Evolutionary conservation across 768 basidiomycete species (phyloP).

Genomic region (Hemileccinum impolitum): DNA sequence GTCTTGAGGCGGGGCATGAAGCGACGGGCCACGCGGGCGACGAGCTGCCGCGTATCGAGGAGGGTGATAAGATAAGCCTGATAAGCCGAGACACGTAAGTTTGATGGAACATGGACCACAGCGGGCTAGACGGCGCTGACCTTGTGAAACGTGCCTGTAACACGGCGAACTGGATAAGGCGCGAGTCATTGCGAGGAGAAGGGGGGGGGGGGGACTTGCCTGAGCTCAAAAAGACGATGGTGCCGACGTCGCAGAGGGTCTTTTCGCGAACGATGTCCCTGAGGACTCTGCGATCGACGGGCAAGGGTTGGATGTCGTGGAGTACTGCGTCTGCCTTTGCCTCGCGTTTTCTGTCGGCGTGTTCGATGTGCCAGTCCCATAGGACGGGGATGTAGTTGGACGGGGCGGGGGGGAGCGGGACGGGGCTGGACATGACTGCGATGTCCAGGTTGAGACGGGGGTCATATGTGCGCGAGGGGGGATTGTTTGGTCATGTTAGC

Average conservation of each 20-base stretch:
- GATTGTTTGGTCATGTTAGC: background rate
- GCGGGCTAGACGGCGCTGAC: constrained; percentile 33
- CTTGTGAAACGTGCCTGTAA: constrained; percentile 81
- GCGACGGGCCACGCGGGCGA: constrained; percentile 77
- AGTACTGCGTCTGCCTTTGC: constrained; percentile 58
- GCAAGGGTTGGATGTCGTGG: constrained; percentile 64
- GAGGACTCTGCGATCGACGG: constrained; percentile 70
- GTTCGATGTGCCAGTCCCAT: constrained; percentile 75
- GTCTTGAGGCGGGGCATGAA: constrained; percentile 88
- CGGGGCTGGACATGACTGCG: too few relatives aligned
- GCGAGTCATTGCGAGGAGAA: too few relatives aligned
- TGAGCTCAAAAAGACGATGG: constrained; percentile 71
- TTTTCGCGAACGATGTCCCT: constrained; percentile 77
- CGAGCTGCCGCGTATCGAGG: constrained; percentile 54
- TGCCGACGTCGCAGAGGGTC: constrained; percentile 59
- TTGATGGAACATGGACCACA: background rate
- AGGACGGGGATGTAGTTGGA: constrained; percentile 33
- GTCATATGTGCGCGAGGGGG: too few relatives aligned
- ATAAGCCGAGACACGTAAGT: constrained; percentile 8
- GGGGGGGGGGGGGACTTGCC: constrained; percentile 44
- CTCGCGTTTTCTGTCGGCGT: constrained; percentile 65
- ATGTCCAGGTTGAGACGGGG: too few relatives aligned
- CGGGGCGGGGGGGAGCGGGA: background rate
- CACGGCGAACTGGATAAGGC: background rate
- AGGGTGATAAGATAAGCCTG: constrained; percentile 79